These are phyloP conservation scores for Pythium apleroticum DNA, from an alignment of 352 stramenopile genomes.

Conservation along the genomic window DNA sequence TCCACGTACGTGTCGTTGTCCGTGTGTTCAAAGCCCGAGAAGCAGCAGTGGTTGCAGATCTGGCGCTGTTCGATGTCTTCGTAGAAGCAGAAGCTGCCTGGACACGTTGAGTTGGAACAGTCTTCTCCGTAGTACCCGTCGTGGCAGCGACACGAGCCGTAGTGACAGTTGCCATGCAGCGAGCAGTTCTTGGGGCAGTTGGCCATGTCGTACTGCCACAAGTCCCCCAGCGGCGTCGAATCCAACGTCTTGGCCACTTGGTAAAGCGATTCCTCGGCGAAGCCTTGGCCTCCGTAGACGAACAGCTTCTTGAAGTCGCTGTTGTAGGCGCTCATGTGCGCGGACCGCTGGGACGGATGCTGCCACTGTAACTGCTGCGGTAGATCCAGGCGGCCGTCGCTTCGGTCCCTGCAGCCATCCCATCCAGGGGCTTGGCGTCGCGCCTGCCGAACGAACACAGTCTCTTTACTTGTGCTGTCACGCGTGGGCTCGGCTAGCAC, in stretches of 20 bases:
- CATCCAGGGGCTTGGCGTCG: slow-evolving; percentile 90
- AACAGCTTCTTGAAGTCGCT: slow-evolving; percentile 69
- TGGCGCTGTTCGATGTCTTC: slow-evolving; percentile 82
- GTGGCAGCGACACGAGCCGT: slow-evolving; percentile 92
- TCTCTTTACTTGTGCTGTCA: slow-evolving; percentile 47
- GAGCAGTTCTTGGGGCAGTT: slow-evolving; percentile 94
- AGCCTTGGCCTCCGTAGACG: slow-evolving; percentile 88
- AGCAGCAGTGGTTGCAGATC: slow-evolving; percentile 94
- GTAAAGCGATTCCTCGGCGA: slow-evolving; percentile 64
- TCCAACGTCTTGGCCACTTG: slow-evolving; percentile 55
- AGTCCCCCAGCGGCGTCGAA: slow-evolving; percentile 68
- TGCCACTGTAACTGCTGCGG: slow-evolving; percentile 74
- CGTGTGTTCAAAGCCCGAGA: slow-evolving; percentile 84
- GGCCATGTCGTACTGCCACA: slow-evolving; percentile 91
- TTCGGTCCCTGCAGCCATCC: slow-evolving; percentile 93
- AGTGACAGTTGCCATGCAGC: slow-evolving; percentile 89
- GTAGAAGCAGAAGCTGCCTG: slow-evolving; percentile 93
- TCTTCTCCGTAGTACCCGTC: slow-evolving; percentile 96
- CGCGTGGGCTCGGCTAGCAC: slow-evolving; percentile 91
- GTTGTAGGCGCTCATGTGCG: slow-evolving; percentile 87
- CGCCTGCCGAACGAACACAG: slow-evolving; percentile 89
- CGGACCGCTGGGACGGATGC: slow-evolving; percentile 81
- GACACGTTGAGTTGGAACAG: slow-evolving; percentile 94
- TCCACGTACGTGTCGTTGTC: slow-evolving; percentile 88
- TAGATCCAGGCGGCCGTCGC: slow-evolving; percentile 66